Evolutionary conservation across 768 basidiomycete species (phyloP).

Genomic region (Podaxis rugospora): DNA sequence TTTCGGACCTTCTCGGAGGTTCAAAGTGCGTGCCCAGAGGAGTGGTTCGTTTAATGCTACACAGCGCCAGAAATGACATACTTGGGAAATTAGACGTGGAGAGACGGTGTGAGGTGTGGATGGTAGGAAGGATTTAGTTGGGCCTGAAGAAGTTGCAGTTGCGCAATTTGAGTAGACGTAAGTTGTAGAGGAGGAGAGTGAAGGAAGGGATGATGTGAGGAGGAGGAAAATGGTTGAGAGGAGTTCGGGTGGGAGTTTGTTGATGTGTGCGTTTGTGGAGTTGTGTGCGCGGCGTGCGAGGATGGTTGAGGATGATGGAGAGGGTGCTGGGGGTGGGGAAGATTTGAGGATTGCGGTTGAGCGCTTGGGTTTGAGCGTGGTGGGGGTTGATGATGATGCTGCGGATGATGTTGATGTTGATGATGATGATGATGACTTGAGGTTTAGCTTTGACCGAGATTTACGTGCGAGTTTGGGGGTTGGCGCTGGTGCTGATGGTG

Average conservation of each 20-base stretch:
- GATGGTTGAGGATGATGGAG: background rate
- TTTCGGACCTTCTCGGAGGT: constrained; percentile 6
- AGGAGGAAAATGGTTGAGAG: background rate
- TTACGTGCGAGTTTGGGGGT: background rate
- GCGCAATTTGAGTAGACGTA: background rate
- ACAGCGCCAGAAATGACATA: constrained; percentile 5
- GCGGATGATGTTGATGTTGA: background rate
- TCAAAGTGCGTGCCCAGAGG: constrained; percentile 3
- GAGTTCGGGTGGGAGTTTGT: constrained; percentile 2
- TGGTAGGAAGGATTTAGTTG: background rate
- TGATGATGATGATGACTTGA: background rate
- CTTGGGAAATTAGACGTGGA: background rate
- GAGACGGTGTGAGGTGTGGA: background rate
- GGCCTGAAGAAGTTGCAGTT: background rate
- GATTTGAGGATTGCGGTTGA: background rate
- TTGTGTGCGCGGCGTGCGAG: background rate
- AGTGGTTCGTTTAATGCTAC: background rate
- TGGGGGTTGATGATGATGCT: background rate
- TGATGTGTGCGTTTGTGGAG: background rate
- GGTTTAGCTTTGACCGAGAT: background rate
- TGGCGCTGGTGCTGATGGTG: too few relatives aligned
- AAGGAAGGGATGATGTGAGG: background rate
- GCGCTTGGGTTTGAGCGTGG: background rate
- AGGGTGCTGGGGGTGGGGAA: background rate
- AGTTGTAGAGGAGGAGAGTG: background rate